phyloP scores from a whole-genome alignment of 2,329 filamentous ascomycete species.

The Exophiala sp. region DNA sequence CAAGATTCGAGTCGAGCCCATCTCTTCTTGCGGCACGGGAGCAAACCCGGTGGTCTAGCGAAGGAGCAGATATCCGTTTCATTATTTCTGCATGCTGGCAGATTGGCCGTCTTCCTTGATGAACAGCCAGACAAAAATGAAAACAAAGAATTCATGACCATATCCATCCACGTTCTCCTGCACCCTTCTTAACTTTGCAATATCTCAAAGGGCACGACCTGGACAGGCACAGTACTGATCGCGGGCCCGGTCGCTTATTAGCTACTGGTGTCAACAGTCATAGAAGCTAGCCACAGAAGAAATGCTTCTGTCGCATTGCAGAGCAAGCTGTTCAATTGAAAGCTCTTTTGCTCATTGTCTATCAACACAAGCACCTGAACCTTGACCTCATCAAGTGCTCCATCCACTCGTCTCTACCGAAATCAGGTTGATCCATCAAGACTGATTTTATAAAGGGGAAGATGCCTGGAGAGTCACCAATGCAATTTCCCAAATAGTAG shows the following conservation, averaged over 20 bases:
- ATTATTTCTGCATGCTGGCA: not conserved
- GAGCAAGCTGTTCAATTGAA: too few relatives aligned
- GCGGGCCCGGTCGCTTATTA: too few relatives aligned
- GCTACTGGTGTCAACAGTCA: too few relatives aligned
- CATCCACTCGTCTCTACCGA: not conserved
- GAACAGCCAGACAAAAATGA: not conserved
- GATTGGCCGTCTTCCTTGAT: too few relatives aligned
- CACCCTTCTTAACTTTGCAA: not conserved
- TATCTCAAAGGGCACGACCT: not conserved
- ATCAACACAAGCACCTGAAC: slow-evolving; percentile 1
- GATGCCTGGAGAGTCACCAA: not conserved
- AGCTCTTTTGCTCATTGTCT: not conserved
- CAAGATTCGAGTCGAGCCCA: not conserved
- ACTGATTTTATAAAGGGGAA: not conserved
- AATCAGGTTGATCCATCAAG: not conserved
- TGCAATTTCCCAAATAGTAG: not conserved
- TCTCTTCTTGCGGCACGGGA: not conserved
- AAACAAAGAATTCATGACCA: not conserved
- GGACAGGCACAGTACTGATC: too few relatives aligned
- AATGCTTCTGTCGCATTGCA: too few relatives aligned
- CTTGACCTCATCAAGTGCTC: not conserved
- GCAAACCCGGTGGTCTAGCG: not conserved
- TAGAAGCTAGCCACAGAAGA: too few relatives aligned
- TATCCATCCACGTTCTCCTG: not conserved
- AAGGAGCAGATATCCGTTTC: not conserved